These are phyloP conservation scores for Cyberlindnera meyerae DNA, from an alignment of 805 yeast genomes.

Conservation along the genomic window DNA sequence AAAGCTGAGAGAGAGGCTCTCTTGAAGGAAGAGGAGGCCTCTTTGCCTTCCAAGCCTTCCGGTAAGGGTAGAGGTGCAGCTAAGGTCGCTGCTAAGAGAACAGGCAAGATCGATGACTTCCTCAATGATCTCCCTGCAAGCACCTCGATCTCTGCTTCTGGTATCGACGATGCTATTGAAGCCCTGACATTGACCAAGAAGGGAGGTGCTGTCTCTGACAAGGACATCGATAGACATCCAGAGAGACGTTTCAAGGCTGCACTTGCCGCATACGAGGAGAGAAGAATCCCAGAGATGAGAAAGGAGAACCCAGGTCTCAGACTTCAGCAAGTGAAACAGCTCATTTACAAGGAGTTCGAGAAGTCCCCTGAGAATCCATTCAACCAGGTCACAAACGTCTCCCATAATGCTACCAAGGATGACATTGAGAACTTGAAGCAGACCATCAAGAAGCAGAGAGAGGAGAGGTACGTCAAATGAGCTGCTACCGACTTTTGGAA, in stretches of 20 bases:
- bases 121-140: conserved; percentile 46
- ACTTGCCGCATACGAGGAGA: conserved; percentile 61
- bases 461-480: conserved; percentile 25
- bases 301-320: conserved; percentile 78
- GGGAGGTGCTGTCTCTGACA: conserved; percentile 49
- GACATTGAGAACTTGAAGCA: conserved; percentile 45
- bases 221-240: conserved; percentile 79
- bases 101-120: conserved; percentile 66
- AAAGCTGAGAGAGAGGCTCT: conserved; percentile 78
- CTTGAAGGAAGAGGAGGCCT: conserved; percentile 58
- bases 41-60: conserved; percentile 54
- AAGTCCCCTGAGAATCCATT: conserved; percentile 79
- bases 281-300: conserved; percentile 65
- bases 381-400: conserved; percentile 61
- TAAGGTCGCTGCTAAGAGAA: conserved; percentile 55
- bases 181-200: conserved; percentile 64
- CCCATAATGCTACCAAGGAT: conserved; percentile 54
- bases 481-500: not conserved
- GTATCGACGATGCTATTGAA: conserved; percentile 73
- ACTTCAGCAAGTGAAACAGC: conserved; percentile 70
- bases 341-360: conserved; percentile 74
- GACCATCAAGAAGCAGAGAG: conserved; percentile 47
- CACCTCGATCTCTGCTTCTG: conserved; percentile 60
- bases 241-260: conserved; percentile 88
- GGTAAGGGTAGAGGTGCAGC: conserved; percentile 63